These are phyloP conservation scores for Geotrichum siamense DNA, from an alignment of 1,139 yeast genomes.

Conservation along the genomic window DNA sequence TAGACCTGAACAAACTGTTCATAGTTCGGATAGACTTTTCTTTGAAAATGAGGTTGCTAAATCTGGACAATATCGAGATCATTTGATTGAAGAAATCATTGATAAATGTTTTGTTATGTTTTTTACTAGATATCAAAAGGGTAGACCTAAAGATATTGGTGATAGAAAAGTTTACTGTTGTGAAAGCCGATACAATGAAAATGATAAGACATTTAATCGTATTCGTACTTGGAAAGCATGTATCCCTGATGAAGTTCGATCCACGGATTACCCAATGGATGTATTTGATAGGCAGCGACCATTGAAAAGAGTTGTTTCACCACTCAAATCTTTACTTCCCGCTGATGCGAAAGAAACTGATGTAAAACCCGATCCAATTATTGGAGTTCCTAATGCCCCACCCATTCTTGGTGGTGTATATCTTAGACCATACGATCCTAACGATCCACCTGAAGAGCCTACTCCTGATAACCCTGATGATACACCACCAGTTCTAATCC, in stretches of 20 bases:
- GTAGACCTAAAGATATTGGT: conserved; percentile 76
- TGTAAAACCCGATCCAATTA: conserved; percentile 75
- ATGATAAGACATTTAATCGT: conserved; percentile 82
- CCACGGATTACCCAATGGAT: conserved; percentile 70
- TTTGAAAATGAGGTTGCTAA: conserved; percentile 92
- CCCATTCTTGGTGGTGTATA: conserved; percentile 90
- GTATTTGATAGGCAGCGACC: conserved; percentile 42
- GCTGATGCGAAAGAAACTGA: conserved; percentile 63
- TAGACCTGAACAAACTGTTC: conserved; percentile 96
- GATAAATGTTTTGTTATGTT: conserved; percentile 95
- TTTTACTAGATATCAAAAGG: conserved; percentile 89
- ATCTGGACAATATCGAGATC: conserved; percentile 95
- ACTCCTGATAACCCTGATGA: conserved; percentile 43
- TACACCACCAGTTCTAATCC: conserved; percentile 31
- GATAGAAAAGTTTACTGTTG: conserved; percentile 74
- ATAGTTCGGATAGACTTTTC: conserved; percentile 79
- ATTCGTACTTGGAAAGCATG: conserved; percentile 99
- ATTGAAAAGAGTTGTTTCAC: conserved; percentile 67
- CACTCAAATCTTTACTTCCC: conserved; percentile 69
- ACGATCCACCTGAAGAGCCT: conserved; percentile 64
- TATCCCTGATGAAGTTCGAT: conserved; percentile 92
- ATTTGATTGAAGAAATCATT: conserved; percentile 74
- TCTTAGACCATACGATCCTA: conserved; percentile 61
- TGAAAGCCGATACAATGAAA: conserved; percentile 89
- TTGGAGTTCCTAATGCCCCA: conserved; percentile 79